phyloP scores from a whole-genome alignment of 805 yeast species.

The Yamadazyma endophytica region DNA sequence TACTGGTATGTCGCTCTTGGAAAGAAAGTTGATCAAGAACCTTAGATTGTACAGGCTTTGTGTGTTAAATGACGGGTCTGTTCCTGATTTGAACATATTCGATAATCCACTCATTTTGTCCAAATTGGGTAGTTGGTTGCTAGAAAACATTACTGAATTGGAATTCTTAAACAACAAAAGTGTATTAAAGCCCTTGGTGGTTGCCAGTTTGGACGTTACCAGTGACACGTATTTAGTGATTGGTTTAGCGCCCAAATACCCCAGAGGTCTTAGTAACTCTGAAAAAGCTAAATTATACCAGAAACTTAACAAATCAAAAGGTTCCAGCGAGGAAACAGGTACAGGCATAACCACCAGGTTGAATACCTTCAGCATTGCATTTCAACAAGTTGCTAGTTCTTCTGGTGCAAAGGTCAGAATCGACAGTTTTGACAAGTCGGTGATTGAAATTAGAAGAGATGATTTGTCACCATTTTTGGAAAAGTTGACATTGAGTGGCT shows the following conservation, averaged over 20 bases:
- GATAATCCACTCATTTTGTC: slow-evolving; percentile 82
- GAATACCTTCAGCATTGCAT: slow-evolving; percentile 86
- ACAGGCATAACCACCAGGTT: slow-evolving; percentile 48
- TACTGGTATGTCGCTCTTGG: slow-evolving; percentile 87
- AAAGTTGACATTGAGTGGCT: slow-evolving; percentile 70
- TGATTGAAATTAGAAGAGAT: slow-evolving; percentile 83
- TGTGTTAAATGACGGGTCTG: slow-evolving; percentile 72
- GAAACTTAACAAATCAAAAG: slow-evolving; percentile 13
- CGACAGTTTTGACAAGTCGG: slow-evolving; percentile 92
- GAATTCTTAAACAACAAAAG: slow-evolving; percentile 43
- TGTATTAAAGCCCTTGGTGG: slow-evolving; percentile 68
- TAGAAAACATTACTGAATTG: slow-evolving; percentile 83
- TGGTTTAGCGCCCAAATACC: slow-evolving; percentile 83
- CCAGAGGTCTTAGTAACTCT: slow-evolving; percentile 39
- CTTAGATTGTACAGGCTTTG: slow-evolving; percentile 79
- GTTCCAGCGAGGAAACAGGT: slow-evolving; percentile 21
- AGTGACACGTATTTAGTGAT: slow-evolving; percentile 81
- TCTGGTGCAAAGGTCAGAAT: slow-evolving; percentile 88
- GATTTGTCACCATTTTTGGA: slow-evolving; percentile 88
- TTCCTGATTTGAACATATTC: slow-evolving; percentile 74
- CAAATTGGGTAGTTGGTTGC: slow-evolving; percentile 84
- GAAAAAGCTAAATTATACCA: slow-evolving; percentile 30
- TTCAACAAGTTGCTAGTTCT: slow-evolving; percentile 78
- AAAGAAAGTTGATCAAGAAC: slow-evolving; percentile 74
- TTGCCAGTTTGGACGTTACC: slow-evolving; percentile 73